These are phyloP conservation scores for Protomyces inouyei DNA, from an alignment of 1,139 yeast species.

Conservation along the genomic window DNA sequence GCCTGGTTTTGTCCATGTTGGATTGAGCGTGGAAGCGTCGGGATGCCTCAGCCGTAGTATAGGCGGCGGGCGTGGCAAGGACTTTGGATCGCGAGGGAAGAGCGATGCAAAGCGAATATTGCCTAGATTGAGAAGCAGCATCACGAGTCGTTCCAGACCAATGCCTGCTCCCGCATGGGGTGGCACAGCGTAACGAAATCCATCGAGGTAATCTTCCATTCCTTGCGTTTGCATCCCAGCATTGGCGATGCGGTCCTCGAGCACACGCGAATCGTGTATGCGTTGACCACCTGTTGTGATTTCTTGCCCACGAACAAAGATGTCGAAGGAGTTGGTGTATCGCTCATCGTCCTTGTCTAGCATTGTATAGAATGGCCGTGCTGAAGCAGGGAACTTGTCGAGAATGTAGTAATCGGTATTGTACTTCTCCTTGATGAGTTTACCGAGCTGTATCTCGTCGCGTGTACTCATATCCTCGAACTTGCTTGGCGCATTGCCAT, in stretches of 20 bases:
- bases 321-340: slow-evolving; percentile 60
- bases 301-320: slow-evolving; percentile 99
- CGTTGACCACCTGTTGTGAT: slow-evolving; percentile 98
- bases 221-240: slow-evolving; percentile 87
- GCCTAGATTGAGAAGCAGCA: slow-evolving; percentile 94
- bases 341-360: slow-evolving; percentile 85
- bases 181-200: slow-evolving; percentile 89
- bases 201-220: slow-evolving; percentile 81
- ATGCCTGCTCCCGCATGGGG: slow-evolving; percentile 99
- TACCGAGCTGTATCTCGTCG: slow-evolving; percentile 88
- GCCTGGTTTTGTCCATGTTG: slow-evolving; percentile 1
- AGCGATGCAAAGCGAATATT: slow-evolving; percentile 94
- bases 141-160: slow-evolving; percentile 95
- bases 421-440: slow-evolving; percentile 83
- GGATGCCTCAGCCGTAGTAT: neutral
- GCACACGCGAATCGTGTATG: slow-evolving; percentile 83
- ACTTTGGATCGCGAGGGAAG: slow-evolving; percentile 97
- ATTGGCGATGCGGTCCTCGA: slow-evolving; percentile 71
- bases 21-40: slow-evolving; percentile 7
- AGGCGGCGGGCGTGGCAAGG: slow-evolving; percentile 50
- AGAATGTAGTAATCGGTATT: slow-evolving; percentile 95
- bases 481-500: slow-evolving; percentile 39
- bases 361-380: slow-evolving; percentile 98
- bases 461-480: slow-evolving; percentile 73
- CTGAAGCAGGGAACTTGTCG: slow-evolving; percentile 94